A percentile compares a stretch with the other conserved stretches of the same genome.
Evolutionary conservation across 2,329 filamentous ascomycete genomes (phyloP).

Genomic region (Amauroascus verrucosus): DNA sequence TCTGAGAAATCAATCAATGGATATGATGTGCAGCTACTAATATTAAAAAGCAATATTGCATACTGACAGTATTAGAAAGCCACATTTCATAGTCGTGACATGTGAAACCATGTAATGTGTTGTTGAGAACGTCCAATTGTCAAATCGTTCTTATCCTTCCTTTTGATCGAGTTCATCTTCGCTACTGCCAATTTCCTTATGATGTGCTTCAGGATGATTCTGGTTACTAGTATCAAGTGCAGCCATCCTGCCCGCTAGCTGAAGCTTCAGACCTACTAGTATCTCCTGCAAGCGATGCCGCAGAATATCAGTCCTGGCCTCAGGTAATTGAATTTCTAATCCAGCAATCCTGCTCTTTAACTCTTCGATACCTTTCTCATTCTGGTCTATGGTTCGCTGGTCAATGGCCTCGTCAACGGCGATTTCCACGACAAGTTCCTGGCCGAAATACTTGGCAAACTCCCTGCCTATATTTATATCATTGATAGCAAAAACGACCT

Average conservation of each 20-base stretch:
- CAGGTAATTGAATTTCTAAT: constrained; percentile 1
- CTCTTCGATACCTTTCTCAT: constrained; percentile 7
- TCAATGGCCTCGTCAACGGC: background rate
- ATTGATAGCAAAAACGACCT: constrained; percentile 11
- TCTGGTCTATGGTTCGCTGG: background rate
- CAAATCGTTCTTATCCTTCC: background rate
- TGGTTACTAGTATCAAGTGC: background rate
- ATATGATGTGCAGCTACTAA: too few species aligned
- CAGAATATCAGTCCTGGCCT: constrained; percentile 5
- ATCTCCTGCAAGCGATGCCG: constrained; percentile 5
- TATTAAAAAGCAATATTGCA: too few species aligned
- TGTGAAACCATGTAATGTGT: too few species aligned
- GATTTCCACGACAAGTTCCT: constrained; percentile 1
- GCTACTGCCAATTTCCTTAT: too few species aligned
- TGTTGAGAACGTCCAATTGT: too few species aligned
- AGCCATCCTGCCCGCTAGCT: background rate
- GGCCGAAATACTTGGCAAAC: constrained; percentile 8
- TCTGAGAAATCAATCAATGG: background rate
- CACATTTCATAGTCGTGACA: too few species aligned
- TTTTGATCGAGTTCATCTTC: background rate
- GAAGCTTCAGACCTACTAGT: constrained; percentile 3
- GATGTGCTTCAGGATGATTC: too few species aligned
- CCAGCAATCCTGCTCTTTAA: constrained; percentile 4
- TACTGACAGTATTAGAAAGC: too few species aligned
- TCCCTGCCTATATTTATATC: constrained; percentile 3